Conservation (phyloP, 2,329 filamentous ascomycete species). For the Neofusicoccum laricinum region DNA sequence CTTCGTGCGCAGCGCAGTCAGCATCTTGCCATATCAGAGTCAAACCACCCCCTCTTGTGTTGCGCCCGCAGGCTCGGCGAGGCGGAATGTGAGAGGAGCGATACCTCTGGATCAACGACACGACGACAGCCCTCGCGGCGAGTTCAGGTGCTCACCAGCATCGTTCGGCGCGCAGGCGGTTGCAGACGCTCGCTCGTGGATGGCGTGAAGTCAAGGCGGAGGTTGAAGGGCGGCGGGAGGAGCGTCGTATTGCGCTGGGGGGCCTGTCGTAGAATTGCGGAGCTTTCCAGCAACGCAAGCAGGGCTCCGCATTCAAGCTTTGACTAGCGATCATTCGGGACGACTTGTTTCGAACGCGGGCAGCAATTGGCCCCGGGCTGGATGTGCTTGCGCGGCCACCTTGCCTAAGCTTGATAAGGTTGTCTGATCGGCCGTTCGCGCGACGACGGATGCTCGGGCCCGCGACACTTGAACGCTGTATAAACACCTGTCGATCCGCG, state of each 20-base stretch:
- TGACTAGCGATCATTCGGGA: slow-evolving; percentile 10
- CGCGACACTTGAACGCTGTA: background rate
- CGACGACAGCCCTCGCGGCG: background rate
- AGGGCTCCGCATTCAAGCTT: slow-evolving; percentile 8
- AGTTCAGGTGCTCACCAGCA: background rate
- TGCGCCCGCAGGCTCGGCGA: background rate
- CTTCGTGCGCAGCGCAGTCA: background rate
- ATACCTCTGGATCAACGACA: background rate
- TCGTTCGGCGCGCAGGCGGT: background rate
- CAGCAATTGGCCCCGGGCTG: background rate
- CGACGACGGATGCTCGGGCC: background rate
- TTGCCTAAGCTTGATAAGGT: slow-evolving; percentile 10
- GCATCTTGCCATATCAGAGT: background rate
- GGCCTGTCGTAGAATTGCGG: slow-evolving; percentile 3
- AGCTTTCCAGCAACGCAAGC: slow-evolving; percentile 7
- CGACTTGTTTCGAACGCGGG: slow-evolving; percentile 3
- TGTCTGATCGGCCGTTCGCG: slow-evolving; percentile 14
- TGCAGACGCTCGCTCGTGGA: background rate
- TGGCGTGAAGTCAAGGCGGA: background rate
- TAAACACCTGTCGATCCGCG: background rate
- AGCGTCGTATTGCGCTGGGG: slow-evolving; percentile 2
- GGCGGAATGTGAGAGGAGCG: background rate
- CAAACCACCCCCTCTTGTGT: background rate
- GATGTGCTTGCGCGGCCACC: slow-evolving; percentile 8
- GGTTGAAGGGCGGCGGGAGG: background rate